Evolutionary conservation across 441 rosid species (phyloP).

Genomic region (Adansonia gregorii): DNA sequence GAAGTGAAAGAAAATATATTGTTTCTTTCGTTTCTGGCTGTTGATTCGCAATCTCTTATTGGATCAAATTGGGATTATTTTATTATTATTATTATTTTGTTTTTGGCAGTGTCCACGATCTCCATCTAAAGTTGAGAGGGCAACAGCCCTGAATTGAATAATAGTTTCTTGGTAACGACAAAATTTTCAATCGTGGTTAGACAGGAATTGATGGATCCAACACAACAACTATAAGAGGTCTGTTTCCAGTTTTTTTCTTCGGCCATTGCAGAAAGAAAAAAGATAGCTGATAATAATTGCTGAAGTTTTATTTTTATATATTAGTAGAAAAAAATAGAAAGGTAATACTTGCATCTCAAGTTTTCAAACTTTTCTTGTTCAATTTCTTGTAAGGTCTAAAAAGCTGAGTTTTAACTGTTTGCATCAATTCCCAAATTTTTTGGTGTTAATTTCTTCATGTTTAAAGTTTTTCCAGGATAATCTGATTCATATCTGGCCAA

Average conservation of each 20-base stretch:
- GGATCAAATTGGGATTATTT: conserved; percentile 24
- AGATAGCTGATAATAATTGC: background rate
- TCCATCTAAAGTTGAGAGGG: conserved; percentile 25
- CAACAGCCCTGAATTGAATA: conserved; percentile 20
- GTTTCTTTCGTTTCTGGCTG: background rate
- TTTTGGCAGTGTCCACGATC: conserved; percentile 5
- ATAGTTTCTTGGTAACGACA: background rate
- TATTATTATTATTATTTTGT: background rate
- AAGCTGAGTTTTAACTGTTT: background rate
- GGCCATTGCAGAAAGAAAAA: background rate
- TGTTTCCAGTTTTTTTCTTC: background rate
- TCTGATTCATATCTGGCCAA: background rate
- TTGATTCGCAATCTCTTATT: conserved; percentile 24
- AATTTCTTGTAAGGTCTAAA: background rate
- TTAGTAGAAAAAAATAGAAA: background rate
- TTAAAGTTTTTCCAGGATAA: background rate
- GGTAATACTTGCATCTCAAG: too few species aligned
- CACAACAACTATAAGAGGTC: conserved; percentile 12
- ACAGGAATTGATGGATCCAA: conserved; percentile 2
- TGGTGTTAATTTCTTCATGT: background rate
- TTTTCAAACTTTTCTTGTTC: background rate
- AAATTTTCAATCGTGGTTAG: conserved; percentile 35
- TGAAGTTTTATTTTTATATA: background rate
- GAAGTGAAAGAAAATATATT: conserved; percentile 3
- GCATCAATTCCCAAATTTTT: background rate